These are phyloP conservation scores for Cornus controversa DNA, from an alignment of 148 eudicot genomes.

Conservation along the genomic window DNA sequence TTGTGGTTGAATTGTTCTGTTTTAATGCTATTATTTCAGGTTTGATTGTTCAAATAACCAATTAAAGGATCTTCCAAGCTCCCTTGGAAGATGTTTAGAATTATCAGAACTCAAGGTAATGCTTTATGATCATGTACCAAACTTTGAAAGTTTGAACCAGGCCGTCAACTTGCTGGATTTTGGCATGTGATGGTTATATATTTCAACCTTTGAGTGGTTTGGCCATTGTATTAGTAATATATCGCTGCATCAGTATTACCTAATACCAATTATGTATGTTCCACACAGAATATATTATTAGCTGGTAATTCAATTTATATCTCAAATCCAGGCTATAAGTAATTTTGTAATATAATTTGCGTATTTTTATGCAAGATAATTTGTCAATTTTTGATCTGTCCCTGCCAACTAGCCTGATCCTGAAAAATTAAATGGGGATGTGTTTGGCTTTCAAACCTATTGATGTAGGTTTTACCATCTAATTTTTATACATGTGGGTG, in stretches of 20 bases:
- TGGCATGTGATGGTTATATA: neutral
- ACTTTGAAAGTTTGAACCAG: neutral
- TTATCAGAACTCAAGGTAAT: slow-evolving; percentile 83
- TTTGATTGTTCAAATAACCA: slow-evolving; percentile 90
- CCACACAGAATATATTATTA: neutral
- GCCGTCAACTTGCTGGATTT: neutral
- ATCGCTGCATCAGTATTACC: neutral
- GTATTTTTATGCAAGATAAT: neutral
- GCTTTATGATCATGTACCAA: neutral
- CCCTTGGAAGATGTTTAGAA: slow-evolving; percentile 72
- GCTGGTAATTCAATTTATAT: neutral
- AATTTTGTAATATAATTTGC: neutral
- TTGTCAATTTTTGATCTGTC: neutral
- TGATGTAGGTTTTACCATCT: neutral
- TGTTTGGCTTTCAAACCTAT: neutral
- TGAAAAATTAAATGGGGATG: neutral
- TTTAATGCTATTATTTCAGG: slow-evolving; percentile 40
- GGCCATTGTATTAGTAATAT: neutral
- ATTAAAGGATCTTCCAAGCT: slow-evolving; percentile 64
- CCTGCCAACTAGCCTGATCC: neutral
- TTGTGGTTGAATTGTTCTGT: slow-evolving; percentile 7
- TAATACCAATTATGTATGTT: neutral
- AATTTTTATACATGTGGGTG: neutral
- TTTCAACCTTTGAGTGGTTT: neutral
- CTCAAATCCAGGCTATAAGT: neutral